Evolutionary conservation across 805 yeast species (phyloP), one percentile per base, ranked within the genome.

Genomic region (Nakazawaea populi): DNA sequence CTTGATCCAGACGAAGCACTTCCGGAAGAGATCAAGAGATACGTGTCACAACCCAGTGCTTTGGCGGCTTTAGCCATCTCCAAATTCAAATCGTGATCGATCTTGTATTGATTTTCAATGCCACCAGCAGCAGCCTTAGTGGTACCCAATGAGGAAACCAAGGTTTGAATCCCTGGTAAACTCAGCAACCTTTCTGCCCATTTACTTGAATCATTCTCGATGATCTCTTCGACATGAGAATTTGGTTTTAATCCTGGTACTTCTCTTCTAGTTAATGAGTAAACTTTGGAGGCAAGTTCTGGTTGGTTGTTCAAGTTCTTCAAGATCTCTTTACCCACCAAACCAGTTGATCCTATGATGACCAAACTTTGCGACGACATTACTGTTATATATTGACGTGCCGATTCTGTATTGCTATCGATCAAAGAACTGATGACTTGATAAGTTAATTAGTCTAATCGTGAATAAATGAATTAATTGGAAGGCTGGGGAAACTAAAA

Each of bases 281-380:
- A 66, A 5, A 85, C 62, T 24, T 71, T 66, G 5, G 24, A 7
- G 2, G 64, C 49, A 39, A 76, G 70, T 3, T 65, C 58, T 1
- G 68, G 52, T 3, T 77, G 64, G 8, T 60, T 54, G 38, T 66
- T 64, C 5, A 79, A 78, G 29, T 65, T 65, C 49, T 71, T 74
- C 49, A 87, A 61, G 53, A 87, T 74, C 28, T 70, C 73, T 28
- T 72, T 58, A 7, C 96, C 97, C 51, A 85, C 83, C 24, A 88
- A 68, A 2, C 96, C 96, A 1, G 96, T 89, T 31, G 90, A 76
- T 2, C 96, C 96, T 42, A 87, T 64, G 12, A 75, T 59, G 42
- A 77, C 67, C 36, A 37, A 14, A 35, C 38, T 39, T 41, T 41
- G 38, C 11, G 31, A 4, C 1, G 46, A 43, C 46, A 43, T 34